A percentile compares a stretch with the other conserved stretches of the same genome.
phyloP scores from a whole-genome alignment of 2,329 filamentous ascomycete genomes.

The Epichloe gansuensis region DNA sequence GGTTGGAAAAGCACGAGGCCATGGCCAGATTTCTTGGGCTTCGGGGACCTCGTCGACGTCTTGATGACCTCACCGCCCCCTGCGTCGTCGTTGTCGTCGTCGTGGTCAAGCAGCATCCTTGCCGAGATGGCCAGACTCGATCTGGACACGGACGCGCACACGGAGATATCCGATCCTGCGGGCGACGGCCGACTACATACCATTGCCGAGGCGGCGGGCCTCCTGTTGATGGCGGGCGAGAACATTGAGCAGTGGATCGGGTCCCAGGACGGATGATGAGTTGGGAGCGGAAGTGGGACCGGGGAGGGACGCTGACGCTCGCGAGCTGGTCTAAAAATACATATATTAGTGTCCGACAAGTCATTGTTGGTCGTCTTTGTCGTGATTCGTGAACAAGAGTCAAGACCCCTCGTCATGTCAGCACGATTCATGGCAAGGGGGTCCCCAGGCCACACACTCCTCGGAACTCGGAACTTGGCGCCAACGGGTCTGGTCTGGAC shows the following conservation, averaged over 20 bases:
- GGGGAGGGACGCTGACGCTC: slow-evolving; percentile 1
- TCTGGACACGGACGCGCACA: background rate
- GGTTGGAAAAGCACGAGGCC: background rate
- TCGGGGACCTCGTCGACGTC: background rate
- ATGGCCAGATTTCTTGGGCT: background rate
- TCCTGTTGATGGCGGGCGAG: background rate
- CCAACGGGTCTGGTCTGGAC: no score
- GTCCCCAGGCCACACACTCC: no score
- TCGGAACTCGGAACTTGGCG: no score
- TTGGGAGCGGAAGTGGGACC: background rate
- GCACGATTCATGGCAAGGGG: no score
- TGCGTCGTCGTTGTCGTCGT: background rate
- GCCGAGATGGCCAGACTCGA: background rate
- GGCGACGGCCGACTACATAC: background rate
- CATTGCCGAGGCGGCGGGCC: background rate
- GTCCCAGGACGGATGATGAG: background rate
- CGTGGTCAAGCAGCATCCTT: background rate
- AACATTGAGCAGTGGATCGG: background rate
- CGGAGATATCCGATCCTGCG: background rate
- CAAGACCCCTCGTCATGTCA: no score
- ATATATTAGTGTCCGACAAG: no score
- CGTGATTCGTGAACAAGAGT: no score
- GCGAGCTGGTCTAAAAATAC: background rate
- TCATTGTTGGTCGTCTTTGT: no score
- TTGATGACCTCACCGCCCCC: background rate